phyloP scores from a whole-genome alignment of 768 basidiomycete species.

The Calocybe cyanea region DNA sequence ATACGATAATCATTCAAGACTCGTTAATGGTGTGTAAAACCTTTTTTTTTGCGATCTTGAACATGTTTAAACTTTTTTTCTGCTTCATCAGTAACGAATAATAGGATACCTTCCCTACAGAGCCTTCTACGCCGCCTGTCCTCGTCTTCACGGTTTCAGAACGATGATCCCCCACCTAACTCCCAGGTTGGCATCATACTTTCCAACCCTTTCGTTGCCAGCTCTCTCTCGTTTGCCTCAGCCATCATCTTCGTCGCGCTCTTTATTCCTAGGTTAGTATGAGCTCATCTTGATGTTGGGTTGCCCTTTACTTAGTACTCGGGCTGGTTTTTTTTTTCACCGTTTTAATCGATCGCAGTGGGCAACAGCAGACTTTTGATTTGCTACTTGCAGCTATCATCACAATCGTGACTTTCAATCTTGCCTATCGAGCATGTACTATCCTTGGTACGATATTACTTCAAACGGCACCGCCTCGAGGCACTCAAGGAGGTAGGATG shows the following conservation, averaged over 20 bases:
- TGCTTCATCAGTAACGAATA: conserved; percentile 50
- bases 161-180: conserved; percentile 28
- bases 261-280: conserved; percentile 54
- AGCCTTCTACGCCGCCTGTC: conserved; percentile 45
- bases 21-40: conserved; percentile 52
- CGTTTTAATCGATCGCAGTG: conserved; percentile 16
- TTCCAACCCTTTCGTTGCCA: conserved; percentile 72
- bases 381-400: conserved; percentile 78
- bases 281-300: background rate
- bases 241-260: conserved; percentile 52
- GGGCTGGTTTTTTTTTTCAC: background rate
- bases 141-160: conserved; percentile 29
- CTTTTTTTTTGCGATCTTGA: background rate
- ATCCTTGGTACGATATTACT: conserved; percentile 83
- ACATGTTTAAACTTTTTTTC: background rate
- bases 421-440: conserved; percentile 82
- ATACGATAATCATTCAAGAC: conserved; percentile 61
- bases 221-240: conserved; percentile 56
- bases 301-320: background rate
- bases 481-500: conserved; percentile 65
- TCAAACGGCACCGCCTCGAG: conserved; percentile 81
- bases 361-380: conserved; percentile 71
- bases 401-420: conserved; percentile 71
- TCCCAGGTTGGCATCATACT: conserved; percentile 39
- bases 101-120: conserved; percentile 50